These are phyloP conservation scores for Talaromyces sp. DNA, from an alignment of 2,329 filamentous ascomycete species.

Conservation along the genomic window DNA sequence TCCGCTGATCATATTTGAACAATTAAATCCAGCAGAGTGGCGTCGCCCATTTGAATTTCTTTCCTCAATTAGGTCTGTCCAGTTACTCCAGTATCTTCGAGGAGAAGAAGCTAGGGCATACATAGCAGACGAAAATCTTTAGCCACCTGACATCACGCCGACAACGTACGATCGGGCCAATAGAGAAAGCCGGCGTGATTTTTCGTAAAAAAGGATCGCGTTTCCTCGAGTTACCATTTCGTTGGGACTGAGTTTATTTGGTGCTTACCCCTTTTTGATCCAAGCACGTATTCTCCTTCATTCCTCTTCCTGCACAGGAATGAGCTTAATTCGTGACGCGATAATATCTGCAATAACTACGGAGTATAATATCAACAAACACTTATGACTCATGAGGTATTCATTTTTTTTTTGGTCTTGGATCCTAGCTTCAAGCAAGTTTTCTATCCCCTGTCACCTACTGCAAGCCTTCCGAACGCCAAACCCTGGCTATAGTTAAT, in stretches of 20 bases:
- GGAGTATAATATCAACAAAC: too few relatives aligned
- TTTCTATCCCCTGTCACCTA: neutral
- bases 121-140: too few relatives aligned
- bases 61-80: too few relatives aligned
- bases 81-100: too few relatives aligned
- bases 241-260: neutral
- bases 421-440: neutral
- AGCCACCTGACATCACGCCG: too few relatives aligned
- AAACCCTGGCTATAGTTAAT: too few relatives aligned
- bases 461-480: neutral
- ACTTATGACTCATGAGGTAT: too few relatives aligned
- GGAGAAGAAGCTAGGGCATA: too few relatives aligned
- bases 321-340: neutral
- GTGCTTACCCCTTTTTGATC: neutral
- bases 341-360: neutral
- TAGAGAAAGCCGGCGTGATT: neutral
- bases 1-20: neutral
- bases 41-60: neutral
- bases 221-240: neutral
- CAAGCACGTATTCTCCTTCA: neutral
- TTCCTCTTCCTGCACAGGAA: neutral
- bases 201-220: neutral
- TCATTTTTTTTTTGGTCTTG: too few relatives aligned
- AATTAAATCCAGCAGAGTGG: neutral
- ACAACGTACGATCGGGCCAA: neutral